Evolutionary conservation across 768 basidiomycete genomes (phyloP).

Genomic region (Tulasnella calospora): DNA sequence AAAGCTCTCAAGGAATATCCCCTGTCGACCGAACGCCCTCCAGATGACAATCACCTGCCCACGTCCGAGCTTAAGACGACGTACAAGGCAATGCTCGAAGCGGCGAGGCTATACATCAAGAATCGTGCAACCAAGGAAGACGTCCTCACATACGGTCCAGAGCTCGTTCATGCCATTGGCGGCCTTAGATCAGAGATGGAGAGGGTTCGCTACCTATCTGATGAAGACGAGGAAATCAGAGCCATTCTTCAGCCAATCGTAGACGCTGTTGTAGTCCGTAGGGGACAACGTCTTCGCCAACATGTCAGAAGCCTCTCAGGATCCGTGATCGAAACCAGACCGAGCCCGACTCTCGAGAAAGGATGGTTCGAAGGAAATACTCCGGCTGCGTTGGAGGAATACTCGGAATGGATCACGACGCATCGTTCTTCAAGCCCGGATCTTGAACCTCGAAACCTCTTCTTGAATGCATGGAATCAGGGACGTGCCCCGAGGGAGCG

Average conservation of each 20-base stretch:
- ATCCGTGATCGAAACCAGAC: not conserved
- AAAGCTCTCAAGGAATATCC: not conserved
- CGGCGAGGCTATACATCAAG: not conserved
- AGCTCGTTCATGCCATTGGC: not conserved
- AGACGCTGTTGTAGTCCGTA: not conserved
- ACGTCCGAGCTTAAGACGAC: not conserved
- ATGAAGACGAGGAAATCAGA: not conserved
- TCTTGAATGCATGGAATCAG: not conserved
- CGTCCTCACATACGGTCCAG: not conserved
- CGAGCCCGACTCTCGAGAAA: not conserved
- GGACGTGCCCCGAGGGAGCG: not conserved
- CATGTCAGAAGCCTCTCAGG: not conserved
- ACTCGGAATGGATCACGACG: not conserved
- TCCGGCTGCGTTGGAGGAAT: not conserved
- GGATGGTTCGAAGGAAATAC: not conserved
- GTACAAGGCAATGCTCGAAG: not conserved
- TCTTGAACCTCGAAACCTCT: not conserved
- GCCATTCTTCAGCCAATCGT: not conserved
- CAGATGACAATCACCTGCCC: not conserved
- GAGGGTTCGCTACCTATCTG: not conserved
- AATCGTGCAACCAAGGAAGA: not conserved
- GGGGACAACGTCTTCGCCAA: not conserved
- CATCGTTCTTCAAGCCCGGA: not conserved
- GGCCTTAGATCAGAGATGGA: not conserved
- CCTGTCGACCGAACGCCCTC: not conserved